A percentile compares a stretch with the other conserved stretches of the same genome.
Conservation (phyloP, 768 basidiomycete genomes). For the Naganishia randhawae region DNA sequence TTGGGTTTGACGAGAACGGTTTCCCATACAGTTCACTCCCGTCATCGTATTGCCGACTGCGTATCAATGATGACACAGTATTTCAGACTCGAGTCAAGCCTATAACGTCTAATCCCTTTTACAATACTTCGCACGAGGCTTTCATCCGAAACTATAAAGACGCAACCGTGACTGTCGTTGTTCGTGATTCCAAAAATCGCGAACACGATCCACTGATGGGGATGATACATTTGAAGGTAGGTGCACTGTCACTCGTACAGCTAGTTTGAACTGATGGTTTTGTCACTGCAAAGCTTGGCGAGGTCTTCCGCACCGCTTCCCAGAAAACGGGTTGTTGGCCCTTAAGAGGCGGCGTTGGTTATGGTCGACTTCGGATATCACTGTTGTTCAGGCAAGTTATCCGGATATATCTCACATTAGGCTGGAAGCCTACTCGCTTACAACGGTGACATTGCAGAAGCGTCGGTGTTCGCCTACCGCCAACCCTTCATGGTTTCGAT, state of each 20-base stretch:
- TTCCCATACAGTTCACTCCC: slow-evolving; percentile 11
- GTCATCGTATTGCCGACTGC: slow-evolving; percentile 20
- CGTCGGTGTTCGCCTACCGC: slow-evolving; percentile 9
- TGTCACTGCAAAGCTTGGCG: not conserved
- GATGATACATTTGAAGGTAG: slow-evolving; percentile 23
- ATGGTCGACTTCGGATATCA: slow-evolving; percentile 21
- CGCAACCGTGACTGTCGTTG: slow-evolving; percentile 1
- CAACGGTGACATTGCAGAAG: not conserved
- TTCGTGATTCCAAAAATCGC: slow-evolving; percentile 21
- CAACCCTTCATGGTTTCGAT: slow-evolving; percentile 21
- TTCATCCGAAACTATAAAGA: slow-evolving; percentile 22
- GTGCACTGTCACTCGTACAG: not conserved
- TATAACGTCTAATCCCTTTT: slow-evolving; percentile 24
- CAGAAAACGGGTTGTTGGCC: slow-evolving; percentile 23
- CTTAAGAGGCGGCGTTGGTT: slow-evolving; percentile 15
- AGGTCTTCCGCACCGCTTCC: slow-evolving; percentile 13
- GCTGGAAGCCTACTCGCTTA: not conserved
- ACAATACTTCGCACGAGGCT: slow-evolving; percentile 21
- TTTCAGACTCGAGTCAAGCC: slow-evolving; percentile 28
- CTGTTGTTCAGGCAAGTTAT: slow-evolving; percentile 21
- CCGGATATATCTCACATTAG: not conserved
- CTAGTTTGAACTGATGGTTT: not conserved
- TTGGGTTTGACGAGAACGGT: not conserved
- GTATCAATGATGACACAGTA: slow-evolving; percentile 27
- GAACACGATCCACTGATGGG: slow-evolving; percentile 26